phyloP scores from a whole-genome alignment of 139 green algal species.

The Auxenochlorella pyrenoidosa region DNA sequence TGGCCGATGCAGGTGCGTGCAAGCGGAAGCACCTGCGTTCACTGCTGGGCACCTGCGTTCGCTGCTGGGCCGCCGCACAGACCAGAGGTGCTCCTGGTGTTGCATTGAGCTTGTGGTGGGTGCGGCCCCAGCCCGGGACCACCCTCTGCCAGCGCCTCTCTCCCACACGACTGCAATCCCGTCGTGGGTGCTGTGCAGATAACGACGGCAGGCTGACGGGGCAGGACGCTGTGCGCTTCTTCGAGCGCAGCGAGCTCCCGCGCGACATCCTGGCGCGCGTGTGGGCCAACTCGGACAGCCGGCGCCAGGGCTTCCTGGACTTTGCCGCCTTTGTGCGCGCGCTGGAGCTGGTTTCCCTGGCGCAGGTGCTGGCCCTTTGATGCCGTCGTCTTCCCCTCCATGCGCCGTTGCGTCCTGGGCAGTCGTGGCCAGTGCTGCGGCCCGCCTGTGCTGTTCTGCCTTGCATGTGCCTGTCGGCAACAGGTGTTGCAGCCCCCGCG shows the following conservation, averaged over 20 bases:
- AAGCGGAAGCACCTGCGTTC: not conserved
- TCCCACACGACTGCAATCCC: too few relatives aligned
- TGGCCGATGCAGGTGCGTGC: constrained; percentile 39
- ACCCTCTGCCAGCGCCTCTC: too few relatives aligned
- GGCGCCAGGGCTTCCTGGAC: constrained; percentile 84
- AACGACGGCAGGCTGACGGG: constrained; percentile 71
- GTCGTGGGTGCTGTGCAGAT: too few relatives aligned
- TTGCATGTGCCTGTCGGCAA: not conserved
- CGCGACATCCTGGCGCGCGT: constrained; percentile 71
- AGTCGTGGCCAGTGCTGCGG: not conserved
- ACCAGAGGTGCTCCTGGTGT: too few relatives aligned
- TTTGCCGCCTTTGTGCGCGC: constrained; percentile 75
- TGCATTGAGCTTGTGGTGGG: too few relatives aligned
- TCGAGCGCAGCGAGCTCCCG: constrained; percentile 80
- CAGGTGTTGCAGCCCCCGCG: too few relatives aligned
- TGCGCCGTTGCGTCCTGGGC: too few relatives aligned
- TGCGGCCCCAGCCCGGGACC: too few relatives aligned
- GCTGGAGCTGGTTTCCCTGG: constrained; percentile 57
- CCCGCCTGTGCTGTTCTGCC: not conserved
- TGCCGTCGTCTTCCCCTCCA: too few relatives aligned
- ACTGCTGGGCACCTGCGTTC: too few relatives aligned
- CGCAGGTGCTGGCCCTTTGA: constrained; percentile 20
- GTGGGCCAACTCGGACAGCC: constrained; percentile 70
- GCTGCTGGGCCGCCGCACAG: too few relatives aligned
- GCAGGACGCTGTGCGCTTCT: constrained; percentile 88